phyloP scores from a whole-genome alignment of 371 early-diverging fungal genomes.

The Zychaea mexicana region DNA sequence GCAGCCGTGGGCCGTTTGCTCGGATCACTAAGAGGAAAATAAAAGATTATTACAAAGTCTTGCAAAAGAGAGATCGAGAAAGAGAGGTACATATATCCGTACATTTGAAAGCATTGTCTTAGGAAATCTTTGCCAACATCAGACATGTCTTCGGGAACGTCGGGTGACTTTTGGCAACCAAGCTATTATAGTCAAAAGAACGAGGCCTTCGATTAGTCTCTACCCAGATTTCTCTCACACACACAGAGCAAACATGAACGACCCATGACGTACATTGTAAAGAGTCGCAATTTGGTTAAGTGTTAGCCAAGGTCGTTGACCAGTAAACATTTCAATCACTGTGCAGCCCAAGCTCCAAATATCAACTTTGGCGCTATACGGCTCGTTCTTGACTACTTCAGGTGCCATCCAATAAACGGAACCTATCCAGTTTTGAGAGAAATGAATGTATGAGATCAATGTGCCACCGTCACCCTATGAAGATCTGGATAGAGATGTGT shows the following conservation, averaged over 20 bases:
- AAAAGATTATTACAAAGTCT: background rate
- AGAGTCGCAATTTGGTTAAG: constrained; percentile 87
- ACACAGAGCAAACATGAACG: background rate
- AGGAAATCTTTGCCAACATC: constrained; percentile 67
- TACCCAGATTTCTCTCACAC: no score
- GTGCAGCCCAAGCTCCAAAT: constrained; percentile 92
- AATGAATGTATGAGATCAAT: background rate
- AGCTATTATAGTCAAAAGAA: constrained; percentile 8
- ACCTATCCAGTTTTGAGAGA: background rate
- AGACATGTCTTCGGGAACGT: constrained; percentile 68
- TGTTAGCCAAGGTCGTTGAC: constrained; percentile 88
- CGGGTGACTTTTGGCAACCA: constrained; percentile 46
- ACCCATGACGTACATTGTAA: constrained; percentile 44
- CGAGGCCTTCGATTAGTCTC: no score
- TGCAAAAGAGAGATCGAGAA: no score
- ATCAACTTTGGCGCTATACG: constrained; percentile 83
- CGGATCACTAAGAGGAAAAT: constrained; percentile 52
- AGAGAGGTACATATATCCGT: no score
- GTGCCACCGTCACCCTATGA: no score
- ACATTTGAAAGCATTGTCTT: constrained; percentile 67
- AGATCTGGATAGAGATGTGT: no score
- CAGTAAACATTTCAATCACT: constrained; percentile 95
- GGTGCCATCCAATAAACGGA: constrained; percentile 77
- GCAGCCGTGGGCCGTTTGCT: constrained; percentile 65
- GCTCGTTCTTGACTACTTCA: constrained; percentile 77